A percentile compares a stretch with the other conserved stretches of the same genome.
Evolutionary conservation across 495 filamentous ascomycete genomes (phyloP).

Genomic region (Podospora comata): DNA sequence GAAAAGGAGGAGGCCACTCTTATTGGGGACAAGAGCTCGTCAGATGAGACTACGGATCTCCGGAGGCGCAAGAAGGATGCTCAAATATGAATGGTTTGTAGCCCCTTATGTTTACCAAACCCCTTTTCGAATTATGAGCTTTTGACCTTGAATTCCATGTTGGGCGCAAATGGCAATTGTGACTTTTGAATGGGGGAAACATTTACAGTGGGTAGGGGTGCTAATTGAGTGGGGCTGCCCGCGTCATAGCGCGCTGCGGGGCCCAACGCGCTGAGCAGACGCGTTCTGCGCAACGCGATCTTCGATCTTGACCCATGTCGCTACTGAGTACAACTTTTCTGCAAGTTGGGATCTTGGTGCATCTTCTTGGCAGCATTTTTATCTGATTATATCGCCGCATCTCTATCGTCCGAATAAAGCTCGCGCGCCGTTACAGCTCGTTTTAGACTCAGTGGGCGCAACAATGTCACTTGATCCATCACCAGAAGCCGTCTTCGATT

Average conservation of each 20-base stretch:
- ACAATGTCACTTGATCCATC: constrained; percentile 6
- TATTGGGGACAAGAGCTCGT: constrained; percentile 10
- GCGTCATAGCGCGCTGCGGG: constrained; percentile 22
- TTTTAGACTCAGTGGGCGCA: background rate
- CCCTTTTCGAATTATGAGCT: background rate
- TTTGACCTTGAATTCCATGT: background rate
- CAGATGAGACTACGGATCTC: constrained; percentile 26
- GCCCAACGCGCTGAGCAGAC: constrained; percentile 5
- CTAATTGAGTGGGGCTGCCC: constrained; percentile 8
- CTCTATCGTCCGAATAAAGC: background rate
- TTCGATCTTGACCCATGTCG: background rate
- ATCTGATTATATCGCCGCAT: background rate
- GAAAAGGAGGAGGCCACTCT: constrained; percentile 36
- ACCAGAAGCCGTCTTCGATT: background rate
- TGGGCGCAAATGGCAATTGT: background rate
- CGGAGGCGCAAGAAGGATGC: constrained; percentile 33
- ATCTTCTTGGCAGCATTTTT: background rate
- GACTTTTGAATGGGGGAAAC: background rate
- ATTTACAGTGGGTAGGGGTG: background rate
- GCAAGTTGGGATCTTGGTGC: background rate
- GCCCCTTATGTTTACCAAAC: background rate
- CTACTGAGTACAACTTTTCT: too few species aligned
- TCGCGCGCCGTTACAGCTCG: background rate
- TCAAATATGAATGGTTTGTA: background rate
- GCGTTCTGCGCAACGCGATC: constrained; percentile 3